Base-by-base conservation (phyloP, 2,329 filamentous ascomycete species). In the Emergomyces orientalis region DNA sequence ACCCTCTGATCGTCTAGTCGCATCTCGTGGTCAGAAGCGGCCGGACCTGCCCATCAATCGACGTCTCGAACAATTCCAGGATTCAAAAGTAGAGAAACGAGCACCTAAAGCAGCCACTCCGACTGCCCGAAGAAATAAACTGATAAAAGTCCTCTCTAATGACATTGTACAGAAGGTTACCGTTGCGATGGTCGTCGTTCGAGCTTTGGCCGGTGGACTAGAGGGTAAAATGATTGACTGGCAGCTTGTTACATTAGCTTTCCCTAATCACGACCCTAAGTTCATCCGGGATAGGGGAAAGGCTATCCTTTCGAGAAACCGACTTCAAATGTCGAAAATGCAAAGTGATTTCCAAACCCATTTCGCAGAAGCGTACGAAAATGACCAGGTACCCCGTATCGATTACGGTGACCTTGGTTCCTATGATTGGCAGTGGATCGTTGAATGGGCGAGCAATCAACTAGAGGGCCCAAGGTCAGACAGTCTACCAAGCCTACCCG, bases 341-440 rank as follows among this genome's bases (percentile, higher is more conserved):
- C 76, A 79, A 61, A 71, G 71, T 32, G 76, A 80, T 62, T 79
- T 82, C 64, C 79, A 80, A 62, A 73, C 76, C 52, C 73, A 71
- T 45, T 81, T 78, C 63, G 67, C 78, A 14, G 73, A 76, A 51
- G 80, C 79, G 2, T 80, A 82, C 61, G 73, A 73, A 41, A 72
- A 72, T 8, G 71, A 72, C 7, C 67, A 75, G 54, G 74, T 81
- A 2, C 79, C 80, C 9, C 65, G 65, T 2, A 76, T 82, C 54
- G 71, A 81, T 62, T 80, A 77, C 59, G 69, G 75, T 22, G 67
- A 81, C 59, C 67, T 81, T 39, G 70, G 74, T 58, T 66, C 64
- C 11, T 81, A 80, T 66, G 74, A 81, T 64, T 82, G 80, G 80
- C 69, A 71, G 51, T 70, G 70, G 32, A 70, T 81, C 14, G 74